Evolutionary conservation across 192 early-diverging fungal species (phyloP), one percentile per base, ranked within the genome.

Genomic region (Allomyces javanicus): DNA sequence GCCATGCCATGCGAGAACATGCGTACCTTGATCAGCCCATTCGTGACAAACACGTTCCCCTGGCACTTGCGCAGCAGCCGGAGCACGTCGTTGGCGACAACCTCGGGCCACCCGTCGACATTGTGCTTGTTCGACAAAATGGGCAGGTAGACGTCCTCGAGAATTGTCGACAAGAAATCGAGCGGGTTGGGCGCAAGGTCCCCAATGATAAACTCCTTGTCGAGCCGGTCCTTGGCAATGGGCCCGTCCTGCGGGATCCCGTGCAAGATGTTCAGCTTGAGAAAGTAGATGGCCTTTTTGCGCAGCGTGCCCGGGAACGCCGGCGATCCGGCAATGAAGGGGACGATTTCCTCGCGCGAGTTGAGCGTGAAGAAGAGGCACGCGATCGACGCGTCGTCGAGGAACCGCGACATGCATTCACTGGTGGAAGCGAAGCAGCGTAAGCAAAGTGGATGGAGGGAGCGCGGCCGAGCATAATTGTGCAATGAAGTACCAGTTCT

Each of bases 121-220:
- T 85, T 85, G 65, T 79, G 78, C 44, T 77, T 76, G 68, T 85
- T 85, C 10, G 82, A 83, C 4, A 85, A 70, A 6, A 85, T 67
- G 1, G 83, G 83, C 40, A 85, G 65, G 64, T 85, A 85, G 1
- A 85, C 82, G 70, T 85, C 83, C 67, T 85, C 83, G 22, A 85
- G 63, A 1, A 85, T 25, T 1, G 68, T 77, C 22, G 72, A 76
- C 45, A 85, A 65, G 65, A 80, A 85, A 24, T 85, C 83, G 23
- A 85, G 72, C 3, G 83, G 83, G 67, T 83, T 83, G 4, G 82
- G 63, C 25, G 76, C 70, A 0, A 85, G 65, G 67, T 85, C 83
- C 10, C 83, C 83, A 66, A 85, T 74, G 22, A 70, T 77, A 21
- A 85, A 71, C 71, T 84, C 80, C n/a, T 67, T 50, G 27, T 84